phyloP scores from a whole-genome alignment of 148 eudicot genomes.

The Rhododendron ovatum region DNA sequence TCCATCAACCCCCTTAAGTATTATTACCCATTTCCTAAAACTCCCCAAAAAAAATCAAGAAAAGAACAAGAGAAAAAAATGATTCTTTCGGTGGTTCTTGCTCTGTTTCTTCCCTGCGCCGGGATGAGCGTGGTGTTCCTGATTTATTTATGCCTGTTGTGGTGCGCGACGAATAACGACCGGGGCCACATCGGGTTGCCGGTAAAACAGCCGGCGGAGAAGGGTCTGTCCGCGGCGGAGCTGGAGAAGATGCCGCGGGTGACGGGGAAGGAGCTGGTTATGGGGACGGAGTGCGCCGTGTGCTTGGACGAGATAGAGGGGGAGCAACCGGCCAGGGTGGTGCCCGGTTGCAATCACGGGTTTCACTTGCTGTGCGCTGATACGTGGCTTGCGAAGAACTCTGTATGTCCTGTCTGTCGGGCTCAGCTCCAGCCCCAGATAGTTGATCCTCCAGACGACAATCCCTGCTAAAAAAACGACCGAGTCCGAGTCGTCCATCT shows the following conservation, averaged over 20 bases:
- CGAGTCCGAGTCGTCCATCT: neutral
- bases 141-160: slow-evolving; percentile 66
- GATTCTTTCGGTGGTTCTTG: slow-evolving; percentile 60
- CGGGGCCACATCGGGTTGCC: slow-evolving; percentile 16
- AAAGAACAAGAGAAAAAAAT: slow-evolving; percentile 11
- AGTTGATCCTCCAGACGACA: slow-evolving; percentile 31
- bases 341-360: slow-evolving; percentile 97
- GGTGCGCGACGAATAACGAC: slow-evolving; percentile 34
- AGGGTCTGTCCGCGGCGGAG: slow-evolving; percentile 60
- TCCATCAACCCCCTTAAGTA: neutral
- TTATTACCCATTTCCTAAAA: neutral
- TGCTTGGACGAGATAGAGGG: slow-evolving; percentile 73
- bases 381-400: slow-evolving; percentile 65
- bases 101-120: slow-evolving; percentile 74
- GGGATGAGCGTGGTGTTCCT: slow-evolving; percentile 70
- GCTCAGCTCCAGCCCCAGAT: slow-evolving; percentile 51
- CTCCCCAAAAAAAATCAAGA: neutral
- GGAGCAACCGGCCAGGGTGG: slow-evolving; percentile 68
- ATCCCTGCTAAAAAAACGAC: slow-evolving; percentile 40
- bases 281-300: slow-evolving; percentile 80
- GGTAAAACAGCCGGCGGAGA: slow-evolving; percentile 31
- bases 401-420: slow-evolving; percentile 83
- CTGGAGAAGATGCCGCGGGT: slow-evolving; percentile 67
- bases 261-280: slow-evolving; percentile 55
- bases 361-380: slow-evolving; percentile 86